phyloP scores from a whole-genome alignment of 2,329 filamentous ascomycete species.

The Coleophoma crateriformis region DNA sequence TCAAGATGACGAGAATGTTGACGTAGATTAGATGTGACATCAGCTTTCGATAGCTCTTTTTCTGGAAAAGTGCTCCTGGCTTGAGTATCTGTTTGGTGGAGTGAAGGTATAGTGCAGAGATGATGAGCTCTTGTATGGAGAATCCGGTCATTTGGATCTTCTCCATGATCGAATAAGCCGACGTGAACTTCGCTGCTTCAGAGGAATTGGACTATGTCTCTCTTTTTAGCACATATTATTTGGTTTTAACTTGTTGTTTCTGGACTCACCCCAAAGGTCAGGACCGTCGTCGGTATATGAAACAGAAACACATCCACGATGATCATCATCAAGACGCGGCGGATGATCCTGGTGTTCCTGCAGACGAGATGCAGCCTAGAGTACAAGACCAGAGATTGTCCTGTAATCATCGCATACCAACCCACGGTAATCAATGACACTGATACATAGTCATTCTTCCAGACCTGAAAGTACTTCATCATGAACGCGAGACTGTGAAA shows the following conservation, averaged over 20 bases:
- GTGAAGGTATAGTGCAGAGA: constrained; percentile 46
- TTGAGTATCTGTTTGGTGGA: constrained; percentile 30
- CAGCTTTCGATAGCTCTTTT: constrained; percentile 19
- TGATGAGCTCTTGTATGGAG: constrained; percentile 37
- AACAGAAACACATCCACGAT: constrained; percentile 35
- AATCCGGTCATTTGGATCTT: constrained; percentile 39
- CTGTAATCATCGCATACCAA: constrained; percentile 33
- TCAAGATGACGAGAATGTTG: constrained; percentile 38
- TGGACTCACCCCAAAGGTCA: constrained; percentile 31
- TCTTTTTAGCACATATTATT: constrained; percentile 24
- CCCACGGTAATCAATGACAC: constrained; percentile 37
- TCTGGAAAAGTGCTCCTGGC: background rate
- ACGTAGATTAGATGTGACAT: constrained; percentile 39
- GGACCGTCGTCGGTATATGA: constrained; percentile 37
- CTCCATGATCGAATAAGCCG: constrained; percentile 31
- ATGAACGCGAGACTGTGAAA: constrained; percentile 40
- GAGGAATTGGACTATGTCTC: constrained; percentile 25
- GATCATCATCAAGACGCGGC: constrained; percentile 38
- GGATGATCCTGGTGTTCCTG: constrained; percentile 30
- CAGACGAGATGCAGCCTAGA: constrained; percentile 42
- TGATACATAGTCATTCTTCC: constrained; percentile 25
- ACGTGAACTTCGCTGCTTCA: constrained; percentile 22
- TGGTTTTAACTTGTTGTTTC: background rate
- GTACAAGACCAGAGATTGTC: constrained; percentile 42
- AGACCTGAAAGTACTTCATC: constrained; percentile 33